phyloP scores from a whole-genome alignment of 2,329 filamentous ascomycete genomes.

The Thermothelomyces thermophilus region DNA sequence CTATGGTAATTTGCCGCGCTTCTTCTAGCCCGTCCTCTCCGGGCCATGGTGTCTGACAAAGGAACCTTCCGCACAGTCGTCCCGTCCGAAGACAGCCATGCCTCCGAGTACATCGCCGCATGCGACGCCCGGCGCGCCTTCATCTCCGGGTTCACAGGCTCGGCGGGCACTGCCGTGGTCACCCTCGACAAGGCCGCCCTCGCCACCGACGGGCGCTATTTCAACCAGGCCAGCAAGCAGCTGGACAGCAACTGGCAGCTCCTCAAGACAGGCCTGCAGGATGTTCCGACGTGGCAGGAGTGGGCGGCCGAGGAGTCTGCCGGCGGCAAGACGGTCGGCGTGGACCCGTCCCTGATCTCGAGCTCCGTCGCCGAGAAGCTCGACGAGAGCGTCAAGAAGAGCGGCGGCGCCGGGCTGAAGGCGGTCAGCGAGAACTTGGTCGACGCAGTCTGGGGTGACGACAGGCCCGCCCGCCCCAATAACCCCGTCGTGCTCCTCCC shows the following conservation, averaged over 20 bases:
- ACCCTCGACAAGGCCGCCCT: slow-evolving; percentile 80
- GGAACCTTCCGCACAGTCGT: slow-evolving; percentile 55
- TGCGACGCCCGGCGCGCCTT: slow-evolving; percentile 87
- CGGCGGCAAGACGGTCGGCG: slow-evolving; percentile 79
- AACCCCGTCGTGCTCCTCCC: slow-evolving; percentile 69
- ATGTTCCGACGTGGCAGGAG: slow-evolving; percentile 95
- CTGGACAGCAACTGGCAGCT: slow-evolving; percentile 87
- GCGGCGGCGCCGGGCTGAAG: slow-evolving; percentile 68
- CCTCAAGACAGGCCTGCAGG: slow-evolving; percentile 86
- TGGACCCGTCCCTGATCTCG: slow-evolving; percentile 84
- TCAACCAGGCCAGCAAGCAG: slow-evolving; percentile 90
- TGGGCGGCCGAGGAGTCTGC: slow-evolving; percentile 86
- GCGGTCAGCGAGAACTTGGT: slow-evolving; percentile 77
- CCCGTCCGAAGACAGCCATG: slow-evolving; percentile 93
- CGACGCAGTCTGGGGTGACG: slow-evolving; percentile 78
- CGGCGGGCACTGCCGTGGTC: slow-evolving; percentile 85
- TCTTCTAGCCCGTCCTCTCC: not conserved
- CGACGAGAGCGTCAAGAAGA: slow-evolving; percentile 78
- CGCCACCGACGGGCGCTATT: slow-evolving; percentile 94
- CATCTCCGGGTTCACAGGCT: slow-evolving; percentile 91
- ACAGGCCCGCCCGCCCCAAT: slow-evolving; percentile 66
- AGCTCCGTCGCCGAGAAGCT: slow-evolving; percentile 60
- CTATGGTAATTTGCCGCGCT: slow-evolving; percentile 59
- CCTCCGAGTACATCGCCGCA: slow-evolving; percentile 96
- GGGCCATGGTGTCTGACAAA: slow-evolving; percentile 30